Conservation (phyloP, 1,284 basidiomycete genomes). For the Acaromyces ingoldii region DNA sequence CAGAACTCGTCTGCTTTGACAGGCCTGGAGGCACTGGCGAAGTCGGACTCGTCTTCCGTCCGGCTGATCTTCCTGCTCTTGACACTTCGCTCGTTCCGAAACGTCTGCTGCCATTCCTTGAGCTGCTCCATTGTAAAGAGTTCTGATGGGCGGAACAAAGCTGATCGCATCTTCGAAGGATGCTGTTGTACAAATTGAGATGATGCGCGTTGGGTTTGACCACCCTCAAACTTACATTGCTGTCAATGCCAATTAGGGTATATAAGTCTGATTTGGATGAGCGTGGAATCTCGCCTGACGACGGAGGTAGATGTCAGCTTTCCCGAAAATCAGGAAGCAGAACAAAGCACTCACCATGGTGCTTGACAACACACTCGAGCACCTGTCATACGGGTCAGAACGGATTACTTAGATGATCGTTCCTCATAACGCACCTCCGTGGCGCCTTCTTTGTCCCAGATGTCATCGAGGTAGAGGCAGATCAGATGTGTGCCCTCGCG, state of each 20-base stretch:
- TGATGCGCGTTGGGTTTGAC: neutral
- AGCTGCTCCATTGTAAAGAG: neutral
- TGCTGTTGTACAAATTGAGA: neutral
- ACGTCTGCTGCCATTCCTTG: neutral
- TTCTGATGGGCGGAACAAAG: conserved; percentile 5
- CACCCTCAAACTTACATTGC: neutral
- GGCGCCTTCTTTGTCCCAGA: neutral
- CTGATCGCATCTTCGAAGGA: conserved; percentile 1
- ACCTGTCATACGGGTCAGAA: too few species aligned
- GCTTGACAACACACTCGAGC: conserved; percentile 1
- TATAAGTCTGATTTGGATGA: conserved; percentile 4
- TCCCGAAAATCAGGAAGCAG: too few species aligned
- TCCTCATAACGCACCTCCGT: too few species aligned
- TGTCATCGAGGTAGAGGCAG: conserved; percentile 2
- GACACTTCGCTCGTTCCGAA: neutral
- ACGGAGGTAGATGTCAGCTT: too few species aligned
- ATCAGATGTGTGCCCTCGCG: neutral
- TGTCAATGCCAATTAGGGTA: neutral
- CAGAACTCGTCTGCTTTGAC: conserved; percentile 1
- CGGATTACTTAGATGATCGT: too few species aligned
- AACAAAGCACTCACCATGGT: too few species aligned
- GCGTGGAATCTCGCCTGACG: conserved; percentile 1
- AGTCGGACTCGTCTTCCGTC: neutral
- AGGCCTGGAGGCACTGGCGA: neutral
- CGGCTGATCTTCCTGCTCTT: neutral